Percentiles rank a stretch among this genome's conserved stretches.
phyloP scores from a whole-genome alignment of 2,329 filamentous ascomycete genomes.

The Pezicula rhizophila region DNA sequence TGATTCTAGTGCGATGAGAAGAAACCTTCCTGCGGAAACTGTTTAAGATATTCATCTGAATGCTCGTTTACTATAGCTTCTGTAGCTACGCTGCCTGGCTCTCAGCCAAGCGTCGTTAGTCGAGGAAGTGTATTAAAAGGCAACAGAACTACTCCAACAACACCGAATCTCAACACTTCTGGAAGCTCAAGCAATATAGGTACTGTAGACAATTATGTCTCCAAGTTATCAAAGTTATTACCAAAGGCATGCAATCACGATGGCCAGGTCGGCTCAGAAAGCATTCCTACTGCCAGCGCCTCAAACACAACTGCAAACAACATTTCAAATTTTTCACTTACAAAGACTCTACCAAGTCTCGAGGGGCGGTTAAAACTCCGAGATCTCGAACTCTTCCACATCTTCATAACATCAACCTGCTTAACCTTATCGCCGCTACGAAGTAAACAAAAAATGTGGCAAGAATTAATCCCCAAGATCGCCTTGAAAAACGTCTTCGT shows the following conservation, averaged over 20 bases:
- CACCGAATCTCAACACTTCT: too few species aligned
- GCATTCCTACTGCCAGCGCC: too few species aligned
- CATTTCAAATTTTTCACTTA: neutral
- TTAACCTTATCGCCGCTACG: conserved; percentile 7
- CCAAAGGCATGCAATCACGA: too few species aligned
- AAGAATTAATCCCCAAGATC: conserved; percentile 10
- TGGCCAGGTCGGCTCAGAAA: too few species aligned
- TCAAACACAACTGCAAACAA: too few species aligned
- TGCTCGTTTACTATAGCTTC: conserved; percentile 6
- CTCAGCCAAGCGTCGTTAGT: neutral
- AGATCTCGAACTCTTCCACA: conserved; percentile 16
- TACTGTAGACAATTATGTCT: too few species aligned
- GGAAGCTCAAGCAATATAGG: too few species aligned
- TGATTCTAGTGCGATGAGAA: conserved; percentile 15
- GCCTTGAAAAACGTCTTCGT: conserved; percentile 14
- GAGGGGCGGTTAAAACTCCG: conserved; percentile 1
- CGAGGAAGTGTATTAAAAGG: neutral
- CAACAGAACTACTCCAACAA: neutral
- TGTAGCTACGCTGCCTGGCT: neutral
- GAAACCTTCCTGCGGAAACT: conserved; percentile 14
- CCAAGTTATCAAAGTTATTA: too few species aligned
- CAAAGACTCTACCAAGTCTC: neutral
- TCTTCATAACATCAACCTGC: conserved; percentile 12
- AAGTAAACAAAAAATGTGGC: conserved; percentile 7
- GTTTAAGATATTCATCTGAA: conserved; percentile 8